Evolutionary conservation across 345 rosid species (phyloP).

Genomic region (Reutealis trisperma): DNA sequence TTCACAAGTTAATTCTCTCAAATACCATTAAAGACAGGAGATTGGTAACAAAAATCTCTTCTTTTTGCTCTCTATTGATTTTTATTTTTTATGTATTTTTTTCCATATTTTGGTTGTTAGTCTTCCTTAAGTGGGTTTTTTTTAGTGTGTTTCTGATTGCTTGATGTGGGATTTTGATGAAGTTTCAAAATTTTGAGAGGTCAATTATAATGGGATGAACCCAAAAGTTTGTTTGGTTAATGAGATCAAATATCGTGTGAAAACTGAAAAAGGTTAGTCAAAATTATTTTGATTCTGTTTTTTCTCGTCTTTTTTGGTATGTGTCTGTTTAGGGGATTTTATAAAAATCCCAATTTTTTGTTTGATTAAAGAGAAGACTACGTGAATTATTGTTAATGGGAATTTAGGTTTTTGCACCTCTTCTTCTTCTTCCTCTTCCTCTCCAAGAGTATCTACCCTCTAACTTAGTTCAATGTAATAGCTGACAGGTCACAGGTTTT

Average conservation of each 20-base stretch:
- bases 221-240: not conserved
- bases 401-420: not conserved
- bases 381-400: not conserved
- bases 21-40: conserved; percentile 63
- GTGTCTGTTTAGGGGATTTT: not conserved
- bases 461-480: not conserved
- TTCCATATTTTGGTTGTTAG: not conserved
- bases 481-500: not conserved
- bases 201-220: not conserved
- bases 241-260: not conserved
- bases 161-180: conserved; percentile 6
- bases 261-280: not conserved
- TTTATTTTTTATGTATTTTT: not conserved
- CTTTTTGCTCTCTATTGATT: not conserved
- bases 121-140: not conserved
- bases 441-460: not conserved
- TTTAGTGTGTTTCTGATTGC: conserved; percentile 4
- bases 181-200: not conserved
- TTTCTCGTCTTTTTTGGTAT: not conserved
- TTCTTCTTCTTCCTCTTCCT: not conserved
- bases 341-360: not conserved
- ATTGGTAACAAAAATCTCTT: conserved; percentile 48
- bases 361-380: not conserved
- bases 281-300: not conserved
- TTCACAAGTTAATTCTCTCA: conserved; percentile 69